Evolutionary conservation across 2,329 filamentous ascomycete species (phyloP), one percentile per base, ranked within the genome.

Genomic region (Aspergillus neoniger): DNA sequence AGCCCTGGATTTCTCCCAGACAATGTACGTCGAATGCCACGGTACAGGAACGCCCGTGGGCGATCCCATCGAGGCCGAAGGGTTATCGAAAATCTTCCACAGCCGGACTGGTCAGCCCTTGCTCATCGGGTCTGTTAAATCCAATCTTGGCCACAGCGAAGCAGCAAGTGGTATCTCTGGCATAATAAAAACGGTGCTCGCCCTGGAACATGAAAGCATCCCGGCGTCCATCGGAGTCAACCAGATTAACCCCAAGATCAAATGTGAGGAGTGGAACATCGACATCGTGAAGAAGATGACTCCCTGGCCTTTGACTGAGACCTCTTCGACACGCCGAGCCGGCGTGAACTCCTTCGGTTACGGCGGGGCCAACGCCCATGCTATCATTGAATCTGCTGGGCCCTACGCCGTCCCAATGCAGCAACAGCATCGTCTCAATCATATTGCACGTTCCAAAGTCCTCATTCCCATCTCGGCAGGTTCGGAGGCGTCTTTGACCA

Each of bases 1-100:
- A 4, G 57, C 55, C 5, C 57, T 62, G 17, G 44, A 50, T 14
- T 41, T 9, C 30, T 17, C 2, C 10, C n/a, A 47, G 2, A 56
- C 52, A 6, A n/a, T 14, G 9, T 63, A 61, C 15, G n/a, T 63
- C 8, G 62, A 63, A 44, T 50, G 48, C 14, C 62, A 64, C 28
- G 59, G 62, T 4, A 63, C 62, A 2, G 62, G 62, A 4, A 61
- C 62, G 1, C 12, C 28, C 4, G 53, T 59, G 2, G 59, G 62
- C 7, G 62, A 63, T 49, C 30, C 59, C 0, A 49, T 59, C 9
- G 59, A 63, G 28, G 28, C 23, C 23, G 23, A 23, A 23, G 23
- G 23, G 2, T 23, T 23, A 23, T 23, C 23, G 23, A 23, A 23
- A 23, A 23, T 23, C 5, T 23, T 23, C 23, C 23, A 23, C 23